Percentiles rank a stretch among this genome's conserved stretches.
Conservation (phyloP, 106 monocot genomes). For the Posidonia australis region DNA sequence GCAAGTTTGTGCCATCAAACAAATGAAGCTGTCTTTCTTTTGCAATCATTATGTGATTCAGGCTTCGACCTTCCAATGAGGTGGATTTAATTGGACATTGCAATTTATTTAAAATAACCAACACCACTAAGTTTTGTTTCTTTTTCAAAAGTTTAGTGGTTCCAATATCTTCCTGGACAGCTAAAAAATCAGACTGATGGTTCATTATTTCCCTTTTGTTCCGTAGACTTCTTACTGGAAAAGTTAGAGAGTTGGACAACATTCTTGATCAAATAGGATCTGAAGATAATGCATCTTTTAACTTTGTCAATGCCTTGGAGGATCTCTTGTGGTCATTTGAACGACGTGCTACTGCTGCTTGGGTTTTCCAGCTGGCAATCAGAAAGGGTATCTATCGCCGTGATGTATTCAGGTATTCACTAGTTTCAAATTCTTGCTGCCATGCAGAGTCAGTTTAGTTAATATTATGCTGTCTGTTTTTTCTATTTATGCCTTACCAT, state of each 20-base stretch:
- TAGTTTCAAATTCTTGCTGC: neutral
- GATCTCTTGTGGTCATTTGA: conserved; percentile 98
- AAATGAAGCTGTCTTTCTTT: conserved; percentile 46
- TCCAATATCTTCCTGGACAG: neutral
- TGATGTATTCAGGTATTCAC: conserved; percentile 66
- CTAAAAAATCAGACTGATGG: neutral
- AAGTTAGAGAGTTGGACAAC: conserved; percentile 47
- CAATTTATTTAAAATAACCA: neutral
- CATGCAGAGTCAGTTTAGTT: too few relatives aligned
- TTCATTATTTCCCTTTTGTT: neutral
- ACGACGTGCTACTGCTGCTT: conserved; percentile 72
- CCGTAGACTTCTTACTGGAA: conserved; percentile 59
- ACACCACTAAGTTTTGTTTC: too few relatives aligned
- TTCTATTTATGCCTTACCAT: neutral
- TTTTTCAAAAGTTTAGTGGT: too few relatives aligned
- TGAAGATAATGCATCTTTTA: conserved; percentile 76
- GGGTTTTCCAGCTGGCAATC: conserved; percentile 90
- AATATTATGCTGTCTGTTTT: neutral
- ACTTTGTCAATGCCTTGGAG: conserved; percentile 90
- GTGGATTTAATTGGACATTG: conserved; percentile 21
- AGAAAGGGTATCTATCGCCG: conserved; percentile 55
- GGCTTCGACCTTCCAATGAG: conserved; percentile 91
- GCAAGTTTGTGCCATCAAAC: conserved; percentile 80
- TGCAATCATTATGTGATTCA: conserved; percentile 39
- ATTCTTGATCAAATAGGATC: conserved; percentile 50